Percentiles rank a stretch among this genome's conserved stretches.
phyloP scores from a whole-genome alignment of 1,284 basidiomycete genomes.

The Leccinum fallax region DNA sequence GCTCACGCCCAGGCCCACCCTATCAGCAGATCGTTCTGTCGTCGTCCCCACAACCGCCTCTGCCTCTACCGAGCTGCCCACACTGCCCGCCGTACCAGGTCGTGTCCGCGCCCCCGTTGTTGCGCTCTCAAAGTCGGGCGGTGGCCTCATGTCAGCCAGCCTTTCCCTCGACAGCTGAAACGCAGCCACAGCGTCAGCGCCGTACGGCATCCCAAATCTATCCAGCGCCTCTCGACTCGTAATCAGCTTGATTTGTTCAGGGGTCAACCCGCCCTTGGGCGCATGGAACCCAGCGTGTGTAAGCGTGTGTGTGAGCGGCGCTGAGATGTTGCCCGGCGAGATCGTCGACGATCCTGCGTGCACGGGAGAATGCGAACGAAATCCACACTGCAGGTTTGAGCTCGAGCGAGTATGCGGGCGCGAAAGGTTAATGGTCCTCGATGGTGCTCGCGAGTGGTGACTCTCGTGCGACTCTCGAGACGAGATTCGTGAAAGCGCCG shows the following conservation, averaged over 20 bases:
- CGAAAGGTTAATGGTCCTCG: conserved; percentile 10
- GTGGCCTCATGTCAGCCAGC: conserved; percentile 35
- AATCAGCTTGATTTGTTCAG: conserved; percentile 55
- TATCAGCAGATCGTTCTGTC: background rate
- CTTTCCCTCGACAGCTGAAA: conserved; percentile 39
- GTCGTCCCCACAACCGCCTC: background rate
- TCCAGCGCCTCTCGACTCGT: conserved; percentile 49
- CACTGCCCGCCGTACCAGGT: background rate
- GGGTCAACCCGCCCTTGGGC: conserved; percentile 48
- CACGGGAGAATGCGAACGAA: conserved; percentile 23
- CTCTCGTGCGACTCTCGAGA: conserved; percentile 31
- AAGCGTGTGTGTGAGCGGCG: conserved; percentile 53
- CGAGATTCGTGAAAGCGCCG: conserved; percentile 24
- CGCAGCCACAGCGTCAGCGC: conserved; percentile 46
- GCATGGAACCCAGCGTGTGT: conserved; percentile 51
- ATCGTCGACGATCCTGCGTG: conserved; percentile 44
- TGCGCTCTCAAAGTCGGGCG: conserved; percentile 30
- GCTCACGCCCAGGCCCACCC: background rate
- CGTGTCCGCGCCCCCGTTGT: background rate
- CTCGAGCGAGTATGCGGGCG: conserved; percentile 37
- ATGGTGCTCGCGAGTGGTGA: conserved; percentile 20
- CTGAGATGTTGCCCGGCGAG: conserved; percentile 49
- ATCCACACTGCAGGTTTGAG: conserved; percentile 30
- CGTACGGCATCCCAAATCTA: conserved; percentile 54
- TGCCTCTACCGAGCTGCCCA: background rate